A percentile compares a stretch with the other conserved stretches of the same genome.
These are phyloP conservation scores for Acmispon strigosus DNA, from an alignment of 306 rosid species.

Conservation along the genomic window DNA sequence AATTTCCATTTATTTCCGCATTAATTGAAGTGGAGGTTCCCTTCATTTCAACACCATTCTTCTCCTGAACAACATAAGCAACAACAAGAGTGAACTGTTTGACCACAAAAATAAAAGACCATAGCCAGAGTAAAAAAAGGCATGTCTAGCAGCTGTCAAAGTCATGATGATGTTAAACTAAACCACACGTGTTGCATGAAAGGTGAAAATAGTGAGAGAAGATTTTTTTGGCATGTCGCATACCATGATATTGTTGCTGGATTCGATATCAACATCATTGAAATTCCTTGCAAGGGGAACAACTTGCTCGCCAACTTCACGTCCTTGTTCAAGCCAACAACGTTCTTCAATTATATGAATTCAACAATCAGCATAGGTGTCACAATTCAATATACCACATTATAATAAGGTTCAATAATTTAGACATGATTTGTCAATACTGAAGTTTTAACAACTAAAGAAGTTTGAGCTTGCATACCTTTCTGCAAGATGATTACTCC, in stretches of 20 bases:
- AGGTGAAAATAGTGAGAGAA: background rate
- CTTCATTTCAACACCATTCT: constrained; percentile 55
- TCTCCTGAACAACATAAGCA: constrained; percentile 44
- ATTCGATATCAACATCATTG: constrained; percentile 52
- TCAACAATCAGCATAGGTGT: background rate
- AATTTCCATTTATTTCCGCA: constrained; percentile 30
- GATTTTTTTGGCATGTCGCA: background rate
- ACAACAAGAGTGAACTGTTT: constrained; percentile 8
- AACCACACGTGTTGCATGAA: background rate
- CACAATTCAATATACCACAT: background rate
- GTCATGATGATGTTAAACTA: background rate
- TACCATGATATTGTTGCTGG: constrained; percentile 55
- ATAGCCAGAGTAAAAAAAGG: background rate
- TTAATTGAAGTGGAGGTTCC: constrained; percentile 29
- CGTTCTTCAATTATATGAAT: constrained; percentile 53
- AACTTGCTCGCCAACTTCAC: constrained; percentile 84
- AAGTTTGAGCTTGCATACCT: constrained; percentile 43
- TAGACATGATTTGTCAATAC: background rate
- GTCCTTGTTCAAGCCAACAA: constrained; percentile 84
- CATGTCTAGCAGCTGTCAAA: constrained; percentile 8
- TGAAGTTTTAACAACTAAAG: background rate
- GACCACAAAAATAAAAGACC: background rate
- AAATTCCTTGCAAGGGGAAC: constrained; percentile 88
- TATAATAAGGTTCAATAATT: background rate
- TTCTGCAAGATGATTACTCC: constrained; percentile 88